Evolutionary conservation across 306 rosid species (phyloP).

Genomic region (Prunus mongolica): DNA sequence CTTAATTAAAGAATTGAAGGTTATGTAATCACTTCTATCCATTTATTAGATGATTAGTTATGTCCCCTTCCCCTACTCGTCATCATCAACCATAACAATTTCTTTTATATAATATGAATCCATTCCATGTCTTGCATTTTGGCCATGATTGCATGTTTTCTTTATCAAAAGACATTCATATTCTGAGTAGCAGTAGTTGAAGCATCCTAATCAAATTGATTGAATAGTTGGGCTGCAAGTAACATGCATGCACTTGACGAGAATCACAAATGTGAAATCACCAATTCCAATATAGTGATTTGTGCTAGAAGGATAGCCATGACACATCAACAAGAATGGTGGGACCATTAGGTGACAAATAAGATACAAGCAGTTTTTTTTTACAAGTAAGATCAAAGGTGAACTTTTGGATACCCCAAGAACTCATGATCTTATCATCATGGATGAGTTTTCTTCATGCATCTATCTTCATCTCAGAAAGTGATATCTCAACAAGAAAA

Average conservation of each 20-base stretch:
- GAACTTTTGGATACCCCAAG: background rate
- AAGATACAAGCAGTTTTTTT: background rate
- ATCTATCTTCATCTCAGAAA: background rate
- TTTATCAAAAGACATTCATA: background rate
- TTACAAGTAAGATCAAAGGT: background rate
- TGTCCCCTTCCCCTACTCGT: background rate
- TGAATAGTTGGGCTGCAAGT: background rate
- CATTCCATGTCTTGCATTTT: background rate
- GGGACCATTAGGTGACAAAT: conserved; percentile 2
- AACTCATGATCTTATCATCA: background rate
- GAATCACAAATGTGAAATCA: too few relatives aligned
- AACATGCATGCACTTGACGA: too few relatives aligned
- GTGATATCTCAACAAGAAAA: background rate
- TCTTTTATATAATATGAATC: background rate
- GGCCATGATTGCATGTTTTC: background rate
- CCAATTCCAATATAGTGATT: too few relatives aligned
- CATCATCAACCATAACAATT: background rate
- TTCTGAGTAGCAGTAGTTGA: background rate
- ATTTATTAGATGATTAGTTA: background rate
- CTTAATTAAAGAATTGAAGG: background rate
- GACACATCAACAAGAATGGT: conserved; percentile 18
- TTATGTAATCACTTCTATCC: background rate
- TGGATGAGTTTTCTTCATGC: background rate
- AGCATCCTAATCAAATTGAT: background rate
- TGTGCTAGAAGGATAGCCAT: conserved; percentile 9